phyloP scores from a whole-genome alignment of 2,329 filamentous ascomycete species.

The Botrytis deweyae region DNA sequence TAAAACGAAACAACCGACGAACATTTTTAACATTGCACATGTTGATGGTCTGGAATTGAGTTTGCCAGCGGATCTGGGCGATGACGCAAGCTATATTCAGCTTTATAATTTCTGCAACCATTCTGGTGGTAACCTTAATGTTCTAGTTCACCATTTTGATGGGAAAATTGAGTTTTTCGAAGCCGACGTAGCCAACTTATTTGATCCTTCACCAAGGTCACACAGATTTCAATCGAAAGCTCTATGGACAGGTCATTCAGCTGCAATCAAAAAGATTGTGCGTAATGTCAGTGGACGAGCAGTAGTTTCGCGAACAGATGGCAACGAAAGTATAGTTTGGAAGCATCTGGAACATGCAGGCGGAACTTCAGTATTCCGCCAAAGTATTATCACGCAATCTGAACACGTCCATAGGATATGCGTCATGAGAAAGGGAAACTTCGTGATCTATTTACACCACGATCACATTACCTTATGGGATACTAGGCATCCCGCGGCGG shows the following conservation, averaged over 20 bases:
- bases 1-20: constrained; percentile 62
- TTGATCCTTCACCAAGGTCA: constrained; percentile 66
- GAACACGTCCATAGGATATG: constrained; percentile 79
- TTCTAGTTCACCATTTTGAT: constrained; percentile 82
- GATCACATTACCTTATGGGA: constrained; percentile 76
- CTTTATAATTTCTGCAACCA: constrained; percentile 71
- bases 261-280: constrained; percentile 79
- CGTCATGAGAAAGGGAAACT: constrained; percentile 72
- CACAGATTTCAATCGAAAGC: constrained; percentile 61
- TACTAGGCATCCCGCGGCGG: constrained; percentile 59
- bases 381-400: constrained; percentile 65
- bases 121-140: constrained; percentile 61
- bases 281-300: constrained; percentile 79
- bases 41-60: constrained; percentile 59
- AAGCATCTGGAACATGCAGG: constrained; percentile 57
- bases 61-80: constrained; percentile 28
- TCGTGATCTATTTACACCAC: constrained; percentile 77
- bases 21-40: constrained; percentile 84
- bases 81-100: constrained; percentile 56
- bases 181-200: constrained; percentile 72
- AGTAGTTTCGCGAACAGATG: constrained; percentile 75
- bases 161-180: constrained; percentile 82
- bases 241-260: constrained; percentile 82
- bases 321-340: constrained; percentile 83
- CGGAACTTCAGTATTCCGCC: constrained; percentile 58